These are phyloP conservation scores for Phialemoniopsis sp. DNA, from an alignment of 2,329 filamentous ascomycete genomes.

Conservation along the genomic window DNA sequence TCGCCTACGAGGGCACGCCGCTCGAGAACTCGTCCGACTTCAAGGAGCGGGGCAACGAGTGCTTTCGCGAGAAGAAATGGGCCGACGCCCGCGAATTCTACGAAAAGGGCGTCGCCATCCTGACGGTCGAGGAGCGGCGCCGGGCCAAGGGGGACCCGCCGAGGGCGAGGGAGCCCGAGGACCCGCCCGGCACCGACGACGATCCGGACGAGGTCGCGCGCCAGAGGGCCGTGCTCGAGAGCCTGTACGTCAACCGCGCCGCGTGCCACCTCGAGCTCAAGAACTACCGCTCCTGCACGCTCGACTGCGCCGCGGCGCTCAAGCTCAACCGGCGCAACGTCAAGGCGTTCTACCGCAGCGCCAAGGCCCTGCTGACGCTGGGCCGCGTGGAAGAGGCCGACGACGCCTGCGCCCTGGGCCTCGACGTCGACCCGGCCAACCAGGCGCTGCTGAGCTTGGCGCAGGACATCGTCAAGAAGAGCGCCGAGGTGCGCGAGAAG, in stretches of 20 bases:
- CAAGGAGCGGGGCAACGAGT: constrained; percentile 89
- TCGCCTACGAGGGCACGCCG: constrained; percentile 89
- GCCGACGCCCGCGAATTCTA: constrained; percentile 89
- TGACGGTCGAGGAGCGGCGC: constrained; percentile 60
- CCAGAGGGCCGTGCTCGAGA: constrained; percentile 65
- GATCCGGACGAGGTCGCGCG: constrained; percentile 53
- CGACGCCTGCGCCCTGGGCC: constrained; percentile 71
- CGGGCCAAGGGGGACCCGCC: constrained; percentile 32
- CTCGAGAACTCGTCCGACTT: constrained; percentile 80
- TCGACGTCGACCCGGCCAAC: constrained; percentile 70
- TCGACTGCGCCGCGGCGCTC: constrained; percentile 78
- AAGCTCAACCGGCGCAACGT: constrained; percentile 75
- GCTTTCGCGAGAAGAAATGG: constrained; percentile 70
- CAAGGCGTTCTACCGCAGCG: constrained; percentile 88
- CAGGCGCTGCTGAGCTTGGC: constrained; percentile 58
- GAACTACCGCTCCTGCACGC: constrained; percentile 83
- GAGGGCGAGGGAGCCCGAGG: constrained; percentile 28
- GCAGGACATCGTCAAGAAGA: constrained; percentile 58
- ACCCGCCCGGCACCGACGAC: constrained; percentile 42
- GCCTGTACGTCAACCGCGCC: constrained; percentile 80
- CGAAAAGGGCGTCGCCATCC: constrained; percentile 72
- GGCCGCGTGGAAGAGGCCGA: constrained; percentile 76
- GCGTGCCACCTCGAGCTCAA: constrained; percentile 83
- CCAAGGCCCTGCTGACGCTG: constrained; percentile 72
- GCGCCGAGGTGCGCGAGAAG: constrained; percentile 48